Evolutionary conservation across 1,284 basidiomycete species (phyloP).

Genomic region (Coniferiporia sulphurascens): DNA sequence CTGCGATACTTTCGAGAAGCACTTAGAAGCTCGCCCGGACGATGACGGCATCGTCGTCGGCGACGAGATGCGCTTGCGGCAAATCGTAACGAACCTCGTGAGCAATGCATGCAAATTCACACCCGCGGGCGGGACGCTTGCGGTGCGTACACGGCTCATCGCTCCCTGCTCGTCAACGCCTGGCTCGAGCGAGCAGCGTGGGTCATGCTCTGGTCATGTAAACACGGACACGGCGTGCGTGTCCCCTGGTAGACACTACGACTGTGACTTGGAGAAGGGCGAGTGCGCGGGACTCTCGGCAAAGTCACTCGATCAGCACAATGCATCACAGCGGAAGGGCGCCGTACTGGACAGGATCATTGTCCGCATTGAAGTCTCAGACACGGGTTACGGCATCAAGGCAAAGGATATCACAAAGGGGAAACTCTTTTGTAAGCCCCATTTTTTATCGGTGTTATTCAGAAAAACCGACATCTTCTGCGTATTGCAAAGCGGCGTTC

Average conservation of each 20-base stretch:
- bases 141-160: slow-evolving; percentile 55
- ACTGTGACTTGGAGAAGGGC: slow-evolving; percentile 10
- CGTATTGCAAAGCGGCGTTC: slow-evolving; percentile 48
- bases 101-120: slow-evolving; percentile 57
- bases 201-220: background rate
- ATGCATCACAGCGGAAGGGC: slow-evolving; percentile 34
- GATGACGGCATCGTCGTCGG: slow-evolving; percentile 67
- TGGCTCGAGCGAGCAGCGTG: background rate
- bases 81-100: slow-evolving; percentile 74
- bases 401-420: slow-evolving; percentile 67
- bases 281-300: slow-evolving; percentile 33
- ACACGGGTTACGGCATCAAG: slow-evolving; percentile 77
- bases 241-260: background rate
- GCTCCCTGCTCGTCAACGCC: slow-evolving; percentile 34
- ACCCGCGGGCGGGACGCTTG: slow-evolving; percentile 61
- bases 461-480: background rate
- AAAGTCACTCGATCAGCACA: slow-evolving; percentile 46
- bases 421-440: slow-evolving; percentile 67
- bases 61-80: slow-evolving; percentile 78
- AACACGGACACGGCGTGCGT: background rate
- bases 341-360: slow-evolving; percentile 53
- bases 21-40: slow-evolving; percentile 40
- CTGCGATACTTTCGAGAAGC: slow-evolving; percentile 33
- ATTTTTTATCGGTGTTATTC: background rate
- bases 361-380: slow-evolving; percentile 76